A percentile compares a stretch with the other conserved stretches of the same genome.
Conservation (phyloP, 352 stramenopile genomes). For the Pythium aquatile region DNA sequence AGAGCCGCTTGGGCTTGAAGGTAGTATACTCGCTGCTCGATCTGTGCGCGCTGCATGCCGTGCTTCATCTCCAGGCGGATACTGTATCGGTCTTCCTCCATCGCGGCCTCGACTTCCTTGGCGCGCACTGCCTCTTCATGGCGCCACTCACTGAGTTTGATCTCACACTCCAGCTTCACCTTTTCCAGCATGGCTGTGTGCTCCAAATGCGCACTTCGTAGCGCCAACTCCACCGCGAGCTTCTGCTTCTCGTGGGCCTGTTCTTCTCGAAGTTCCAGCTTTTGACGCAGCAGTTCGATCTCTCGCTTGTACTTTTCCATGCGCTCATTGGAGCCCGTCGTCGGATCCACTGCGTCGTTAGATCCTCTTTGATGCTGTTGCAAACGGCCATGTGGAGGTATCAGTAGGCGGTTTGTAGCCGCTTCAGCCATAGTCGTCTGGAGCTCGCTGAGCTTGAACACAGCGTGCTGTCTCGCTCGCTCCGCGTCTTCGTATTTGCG, state of each 20-base stretch:
- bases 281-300: conserved; percentile 60
- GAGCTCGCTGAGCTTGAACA: conserved; percentile 67
- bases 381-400: conserved; percentile 2
- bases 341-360: conserved; percentile 15
- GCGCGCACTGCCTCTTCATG: conserved; percentile 52
- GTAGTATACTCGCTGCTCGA: conserved; percentile 58
- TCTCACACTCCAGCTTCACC: conserved; percentile 46
- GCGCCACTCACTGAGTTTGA: conserved; percentile 47
- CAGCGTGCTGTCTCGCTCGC: conserved; percentile 46
- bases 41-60: conserved; percentile 51
- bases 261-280: conserved; percentile 46
- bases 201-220: conserved; percentile 48
- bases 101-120: conserved; percentile 47
- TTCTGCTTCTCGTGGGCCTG: conserved; percentile 54
- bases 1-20: conserved; percentile 40
- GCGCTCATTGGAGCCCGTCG: conserved; percentile 33
- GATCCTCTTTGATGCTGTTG: background rate
- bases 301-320: conserved; percentile 70
- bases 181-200: conserved; percentile 49
- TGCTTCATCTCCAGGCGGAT: conserved; percentile 65
- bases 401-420: conserved; percentile 18
- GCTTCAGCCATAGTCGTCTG: conserved; percentile 37
- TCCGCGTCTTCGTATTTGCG: conserved; percentile 54
- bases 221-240: conserved; percentile 45
- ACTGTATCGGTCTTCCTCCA: conserved; percentile 70